Evolutionary conservation across 345 rosid genomes (phyloP).

Genomic region (Lumnitzera littorea): DNA sequence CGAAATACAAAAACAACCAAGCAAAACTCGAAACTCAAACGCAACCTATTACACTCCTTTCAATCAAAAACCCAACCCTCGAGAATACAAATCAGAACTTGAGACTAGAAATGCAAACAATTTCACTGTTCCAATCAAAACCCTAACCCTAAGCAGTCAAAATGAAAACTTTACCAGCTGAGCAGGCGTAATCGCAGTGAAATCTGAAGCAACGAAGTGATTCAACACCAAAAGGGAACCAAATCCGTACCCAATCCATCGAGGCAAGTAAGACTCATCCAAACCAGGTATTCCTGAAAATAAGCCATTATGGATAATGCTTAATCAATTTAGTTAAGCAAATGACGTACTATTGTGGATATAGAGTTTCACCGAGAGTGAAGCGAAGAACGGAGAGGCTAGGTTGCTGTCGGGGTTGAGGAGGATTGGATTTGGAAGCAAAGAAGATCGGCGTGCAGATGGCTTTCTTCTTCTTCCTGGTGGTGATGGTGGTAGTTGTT

Average conservation of each 20-base stretch:
- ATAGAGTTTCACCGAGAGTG: slow-evolving; percentile 43
- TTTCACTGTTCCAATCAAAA: background rate
- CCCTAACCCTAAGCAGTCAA: too few species aligned
- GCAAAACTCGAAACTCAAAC: too few species aligned
- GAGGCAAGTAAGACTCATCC: slow-evolving; percentile 85
- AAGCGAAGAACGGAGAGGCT: slow-evolving; percentile 89
- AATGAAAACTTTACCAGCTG: slow-evolving; percentile 36
- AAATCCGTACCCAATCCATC: slow-evolving; percentile 91
- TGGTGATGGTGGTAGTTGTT: background rate
- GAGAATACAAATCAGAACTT: too few species aligned
- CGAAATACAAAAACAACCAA: too few species aligned
- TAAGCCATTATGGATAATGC: background rate
- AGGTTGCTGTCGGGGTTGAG: slow-evolving; percentile 38
- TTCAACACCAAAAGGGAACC: slow-evolving; percentile 69
- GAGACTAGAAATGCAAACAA: too few species aligned
- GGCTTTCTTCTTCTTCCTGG: background rate
- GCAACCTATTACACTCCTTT: too few species aligned
- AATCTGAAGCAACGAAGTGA: slow-evolving; percentile 41
- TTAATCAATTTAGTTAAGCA: too few species aligned
- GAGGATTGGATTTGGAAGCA: slow-evolving; percentile 24
- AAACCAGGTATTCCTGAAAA: slow-evolving; percentile 70
- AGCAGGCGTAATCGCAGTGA: slow-evolving; percentile 27
- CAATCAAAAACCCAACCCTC: too few species aligned
- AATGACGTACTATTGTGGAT: too few species aligned
- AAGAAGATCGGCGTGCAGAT: background rate